Conservation (phyloP, 2,329 filamentous ascomycete species). For the Diaporthe ilicicola region DNA sequence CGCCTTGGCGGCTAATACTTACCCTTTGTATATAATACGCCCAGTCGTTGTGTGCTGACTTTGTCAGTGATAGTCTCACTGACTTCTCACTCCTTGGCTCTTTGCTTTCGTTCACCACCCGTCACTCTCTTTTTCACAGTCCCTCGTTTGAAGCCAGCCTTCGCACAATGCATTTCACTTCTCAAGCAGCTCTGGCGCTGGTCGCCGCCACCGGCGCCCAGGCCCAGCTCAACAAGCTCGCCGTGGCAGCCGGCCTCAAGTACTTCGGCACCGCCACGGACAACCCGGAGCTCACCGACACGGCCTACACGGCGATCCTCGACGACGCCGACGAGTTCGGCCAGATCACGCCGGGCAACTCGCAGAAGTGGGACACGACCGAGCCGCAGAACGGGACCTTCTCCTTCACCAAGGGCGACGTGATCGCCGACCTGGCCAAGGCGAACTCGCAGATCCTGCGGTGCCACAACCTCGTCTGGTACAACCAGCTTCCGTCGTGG, state of each 20-base stretch:
- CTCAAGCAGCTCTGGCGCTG: slow-evolving; percentile 33
- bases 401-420: slow-evolving; percentile 65
- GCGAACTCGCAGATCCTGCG: slow-evolving; percentile 61
- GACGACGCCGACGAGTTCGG: slow-evolving; percentile 67
- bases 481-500: slow-evolving; percentile 63
- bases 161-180: slow-evolving; percentile 31
- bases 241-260: slow-evolving; percentile 61
- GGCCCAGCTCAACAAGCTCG: slow-evolving; percentile 58
- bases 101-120: neutral
- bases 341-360: slow-evolving; percentile 70
- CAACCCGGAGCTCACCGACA: slow-evolving; percentile 62
- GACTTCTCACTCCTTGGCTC: neutral
- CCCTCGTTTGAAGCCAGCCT: slow-evolving; percentile 31
- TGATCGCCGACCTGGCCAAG: slow-evolving; percentile 57
- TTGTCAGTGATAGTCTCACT: neutral
- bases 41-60: neutral
- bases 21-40: neutral
- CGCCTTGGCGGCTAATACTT: neutral
- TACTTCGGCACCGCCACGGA: slow-evolving; percentile 75
- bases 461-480: slow-evolving; percentile 69
- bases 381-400: slow-evolving; percentile 67
- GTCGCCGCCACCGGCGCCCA: slow-evolving; percentile 30
- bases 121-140: slow-evolving; percentile 11
- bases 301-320: slow-evolving; percentile 63
- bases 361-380: slow-evolving; percentile 69